A percentile compares a stretch with the other conserved stretches of the same genome.
Conservation (phyloP, 345 rosid species). For the Eucalyptus erythrocorys region DNA sequence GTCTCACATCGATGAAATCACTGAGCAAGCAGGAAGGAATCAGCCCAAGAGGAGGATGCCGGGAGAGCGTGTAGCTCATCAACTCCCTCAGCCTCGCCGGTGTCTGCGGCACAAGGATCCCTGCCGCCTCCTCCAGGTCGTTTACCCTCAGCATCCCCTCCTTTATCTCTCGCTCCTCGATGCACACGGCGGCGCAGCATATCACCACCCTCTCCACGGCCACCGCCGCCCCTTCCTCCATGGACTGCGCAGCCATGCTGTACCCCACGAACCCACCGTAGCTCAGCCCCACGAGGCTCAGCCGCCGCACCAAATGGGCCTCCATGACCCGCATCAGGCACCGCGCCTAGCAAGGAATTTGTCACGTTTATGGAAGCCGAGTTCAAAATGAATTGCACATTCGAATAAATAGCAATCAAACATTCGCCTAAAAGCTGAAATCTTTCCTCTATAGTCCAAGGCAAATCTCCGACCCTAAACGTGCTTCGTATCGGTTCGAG, state of each 20-base stretch:
- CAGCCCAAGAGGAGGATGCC: constrained; percentile 26
- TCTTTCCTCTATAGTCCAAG: not conserved
- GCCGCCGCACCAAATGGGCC: constrained; percentile 27
- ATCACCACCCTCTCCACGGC: constrained; percentile 60
- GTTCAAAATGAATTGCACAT: not conserved
- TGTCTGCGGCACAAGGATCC: constrained; percentile 54
- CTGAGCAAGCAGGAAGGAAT: constrained; percentile 46
- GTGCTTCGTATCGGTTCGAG: not conserved
- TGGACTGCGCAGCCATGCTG: constrained; percentile 53
- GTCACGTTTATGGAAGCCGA: not conserved
- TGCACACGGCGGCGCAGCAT: constrained; percentile 62
- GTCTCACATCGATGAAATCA: constrained; percentile 49
- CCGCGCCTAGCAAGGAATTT: constrained; percentile 14
- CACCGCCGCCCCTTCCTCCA: constrained; percentile 50
- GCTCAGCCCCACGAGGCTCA: constrained; percentile 67
- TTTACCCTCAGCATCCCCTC: constrained; percentile 46
- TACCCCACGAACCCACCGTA: constrained; percentile 85
- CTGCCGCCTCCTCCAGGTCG: constrained; percentile 60
- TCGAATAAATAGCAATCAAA: not conserved
- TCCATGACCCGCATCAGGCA: constrained; percentile 53
- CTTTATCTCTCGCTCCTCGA: constrained; percentile 71
- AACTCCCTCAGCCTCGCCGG: constrained; percentile 52
- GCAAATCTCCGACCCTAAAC: not conserved
- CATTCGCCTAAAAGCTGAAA: not conserved
- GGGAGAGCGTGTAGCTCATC: constrained; percentile 27